Evolutionary conservation across 768 basidiomycete species (phyloP).

Genomic region (Dentipellis fragilis): DNA sequence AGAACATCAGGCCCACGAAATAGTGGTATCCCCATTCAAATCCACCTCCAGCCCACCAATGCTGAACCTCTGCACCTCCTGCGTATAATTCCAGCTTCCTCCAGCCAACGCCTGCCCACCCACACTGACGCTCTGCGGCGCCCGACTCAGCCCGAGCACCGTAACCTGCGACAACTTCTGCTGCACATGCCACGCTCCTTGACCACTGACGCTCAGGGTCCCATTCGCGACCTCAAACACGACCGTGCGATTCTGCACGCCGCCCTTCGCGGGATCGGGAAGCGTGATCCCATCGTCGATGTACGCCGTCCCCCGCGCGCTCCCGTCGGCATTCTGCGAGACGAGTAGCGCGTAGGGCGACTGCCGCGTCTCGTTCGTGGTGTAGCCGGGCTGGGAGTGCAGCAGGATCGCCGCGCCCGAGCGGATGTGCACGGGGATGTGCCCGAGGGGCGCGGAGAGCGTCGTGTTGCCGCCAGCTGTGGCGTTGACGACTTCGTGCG

Average conservation of each 20-base stretch:
- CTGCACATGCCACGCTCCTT: constrained; percentile 32
- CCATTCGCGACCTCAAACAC: constrained; percentile 29
- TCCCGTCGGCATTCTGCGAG: constrained; percentile 35
- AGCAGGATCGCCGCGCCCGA: constrained; percentile 56
- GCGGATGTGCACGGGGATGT: constrained; percentile 73
- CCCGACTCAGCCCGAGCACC: constrained; percentile 37
- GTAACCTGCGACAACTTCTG: constrained; percentile 44
- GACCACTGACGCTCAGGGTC: constrained; percentile 27
- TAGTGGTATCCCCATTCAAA: constrained; percentile 1
- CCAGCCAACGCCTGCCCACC: not conserved
- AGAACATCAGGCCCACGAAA: constrained; percentile 1
- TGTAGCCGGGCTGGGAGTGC: constrained; percentile 55
- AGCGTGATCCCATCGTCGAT: constrained; percentile 61
- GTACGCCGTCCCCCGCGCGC: constrained; percentile 51
- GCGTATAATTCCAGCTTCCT: constrained; percentile 4
- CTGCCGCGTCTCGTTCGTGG: constrained; percentile 52
- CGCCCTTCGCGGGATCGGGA: constrained; percentile 21
- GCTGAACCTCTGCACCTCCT: constrained; percentile 5
- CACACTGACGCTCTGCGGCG: constrained; percentile 1
- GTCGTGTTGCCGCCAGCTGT: constrained; percentile 32
- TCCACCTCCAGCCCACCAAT: constrained; percentile 4
- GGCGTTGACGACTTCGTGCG: constrained; percentile 43
- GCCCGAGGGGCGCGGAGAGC: constrained; percentile 57
- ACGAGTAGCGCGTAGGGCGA: constrained; percentile 57
- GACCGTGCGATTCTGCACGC: constrained; percentile 42